Percentiles rank a stretch among this genome's conserved stretches.
phyloP scores from a whole-genome alignment of 768 basidiomycete genomes.

The Amanita thiersii region DNA sequence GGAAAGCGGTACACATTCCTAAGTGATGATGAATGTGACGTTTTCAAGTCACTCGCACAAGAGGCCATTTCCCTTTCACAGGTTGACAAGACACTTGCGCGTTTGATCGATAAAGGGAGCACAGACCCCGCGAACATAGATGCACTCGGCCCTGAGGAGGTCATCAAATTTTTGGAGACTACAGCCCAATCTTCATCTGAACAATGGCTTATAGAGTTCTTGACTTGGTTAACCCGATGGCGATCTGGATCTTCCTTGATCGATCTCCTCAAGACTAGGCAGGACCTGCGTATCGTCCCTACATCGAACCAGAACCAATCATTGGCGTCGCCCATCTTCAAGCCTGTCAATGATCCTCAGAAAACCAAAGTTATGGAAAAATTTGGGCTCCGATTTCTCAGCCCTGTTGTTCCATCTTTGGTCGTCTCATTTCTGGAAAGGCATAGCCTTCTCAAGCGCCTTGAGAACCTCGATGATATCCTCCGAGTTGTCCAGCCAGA shows the following conservation, averaged over 20 bases:
- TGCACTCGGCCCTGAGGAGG: constrained; percentile 16
- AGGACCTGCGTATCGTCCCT: constrained; percentile 23
- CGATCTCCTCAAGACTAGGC: not conserved
- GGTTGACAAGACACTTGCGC: constrained; percentile 18
- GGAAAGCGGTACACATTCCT: constrained; percentile 18
- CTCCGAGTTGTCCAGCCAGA: not conserved
- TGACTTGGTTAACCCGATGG: constrained; percentile 31
- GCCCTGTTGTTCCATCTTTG: constrained; percentile 15
- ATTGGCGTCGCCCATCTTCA: constrained; percentile 20
- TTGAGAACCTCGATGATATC: not conserved
- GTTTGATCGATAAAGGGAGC: constrained; percentile 15
- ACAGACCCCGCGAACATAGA: constrained; percentile 23
- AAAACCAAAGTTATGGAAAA: constrained; percentile 15
- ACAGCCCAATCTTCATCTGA: constrained; percentile 13
- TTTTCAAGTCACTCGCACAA: constrained; percentile 15
- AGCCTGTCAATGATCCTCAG: constrained; percentile 14
- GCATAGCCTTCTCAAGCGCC: constrained; percentile 13
- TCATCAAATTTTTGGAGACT: constrained; percentile 15
- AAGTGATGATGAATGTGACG: constrained; percentile 17
- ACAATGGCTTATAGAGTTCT: constrained; percentile 32
- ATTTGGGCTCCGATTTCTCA: constrained; percentile 26
- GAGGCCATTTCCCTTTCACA: constrained; percentile 20
- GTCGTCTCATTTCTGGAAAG: constrained; percentile 15
- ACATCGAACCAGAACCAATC: constrained; percentile 20
- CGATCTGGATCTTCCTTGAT: constrained; percentile 1